Percentiles rank a stretch among this genome's conserved stretches.
Evolutionary conservation across 495 filamentous ascomycete species (phyloP).

Genomic region (Copromyces sp.): DNA sequence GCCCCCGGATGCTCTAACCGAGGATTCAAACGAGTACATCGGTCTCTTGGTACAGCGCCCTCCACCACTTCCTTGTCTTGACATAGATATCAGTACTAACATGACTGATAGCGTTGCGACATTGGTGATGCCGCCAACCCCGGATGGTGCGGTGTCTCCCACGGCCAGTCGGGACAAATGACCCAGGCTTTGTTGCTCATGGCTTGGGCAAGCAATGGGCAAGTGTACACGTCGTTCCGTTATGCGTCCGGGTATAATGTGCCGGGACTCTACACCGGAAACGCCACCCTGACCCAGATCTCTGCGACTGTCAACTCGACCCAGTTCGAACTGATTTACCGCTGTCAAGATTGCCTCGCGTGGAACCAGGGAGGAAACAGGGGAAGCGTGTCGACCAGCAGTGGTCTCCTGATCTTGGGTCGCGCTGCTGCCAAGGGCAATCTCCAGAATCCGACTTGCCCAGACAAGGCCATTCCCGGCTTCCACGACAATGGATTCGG

Average conservation of each 20-base stretch:
- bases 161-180: constrained; percentile 43
- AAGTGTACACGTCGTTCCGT: constrained; percentile 45
- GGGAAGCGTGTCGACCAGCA: constrained; percentile 16
- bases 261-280: constrained; percentile 48
- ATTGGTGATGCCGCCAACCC: constrained; percentile 13
- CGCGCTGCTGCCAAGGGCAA: constrained; percentile 17
- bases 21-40: constrained; percentile 48
- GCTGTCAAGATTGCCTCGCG: constrained; percentile 50
- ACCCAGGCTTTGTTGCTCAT: constrained; percentile 47
- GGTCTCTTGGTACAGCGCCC: constrained; percentile 38
- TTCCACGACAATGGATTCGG: constrained; percentile 30
- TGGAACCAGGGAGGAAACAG: constrained; percentile 33
- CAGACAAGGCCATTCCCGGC: constrained; percentile 22
- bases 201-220: constrained; percentile 41
- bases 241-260: constrained; percentile 47
- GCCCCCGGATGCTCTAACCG: constrained; percentile 39
- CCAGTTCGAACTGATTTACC: constrained; percentile 48
- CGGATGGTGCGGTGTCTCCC: constrained; percentile 50
- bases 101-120: constrained; percentile 15
- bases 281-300: constrained; percentile 47
- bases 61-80: background rate
- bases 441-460: constrained; percentile 18
- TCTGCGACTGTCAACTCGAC: constrained; percentile 43
- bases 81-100: background rate
- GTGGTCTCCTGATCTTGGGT: constrained; percentile 16